Evolutionary conservation across 2,329 filamentous ascomycete genomes (phyloP).

Genomic region (Escovopsis sp.): DNA sequence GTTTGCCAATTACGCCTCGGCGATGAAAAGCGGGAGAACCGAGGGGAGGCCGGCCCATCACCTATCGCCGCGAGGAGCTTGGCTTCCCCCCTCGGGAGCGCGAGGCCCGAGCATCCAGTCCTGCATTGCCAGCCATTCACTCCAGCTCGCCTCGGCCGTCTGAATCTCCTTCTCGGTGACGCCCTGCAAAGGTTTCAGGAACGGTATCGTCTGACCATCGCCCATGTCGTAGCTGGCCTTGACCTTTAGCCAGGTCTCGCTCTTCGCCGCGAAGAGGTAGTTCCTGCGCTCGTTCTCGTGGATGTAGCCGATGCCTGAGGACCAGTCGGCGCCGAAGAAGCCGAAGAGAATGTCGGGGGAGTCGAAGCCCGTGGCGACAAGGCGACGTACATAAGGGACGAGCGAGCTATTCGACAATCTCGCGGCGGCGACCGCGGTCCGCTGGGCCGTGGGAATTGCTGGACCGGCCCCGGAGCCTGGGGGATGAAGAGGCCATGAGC

Average conservation of each 20-base stretch:
- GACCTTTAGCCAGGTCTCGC: conserved; percentile 74
- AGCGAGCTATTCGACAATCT: conserved; percentile 27
- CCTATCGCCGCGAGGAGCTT: conserved; percentile 17
- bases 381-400: conserved; percentile 75
- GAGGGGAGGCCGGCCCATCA: too few species aligned
- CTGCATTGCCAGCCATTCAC: conserved; percentile 90
- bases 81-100: conserved; percentile 32
- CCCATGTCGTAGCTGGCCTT: conserved; percentile 85
- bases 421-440: conserved; percentile 4
- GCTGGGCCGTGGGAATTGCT: too few species aligned
- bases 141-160: conserved; percentile 73
- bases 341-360: conserved; percentile 74
- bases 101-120: conserved; percentile 95
- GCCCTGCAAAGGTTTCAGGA: conserved; percentile 66
- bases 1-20: background rate
- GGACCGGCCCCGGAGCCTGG: background rate
- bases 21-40: too few species aligned
- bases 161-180: conserved; percentile 68
- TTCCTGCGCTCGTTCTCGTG: conserved; percentile 86
- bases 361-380: conserved; percentile 87
- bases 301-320: conserved; percentile 59
- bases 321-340: conserved; percentile 94
- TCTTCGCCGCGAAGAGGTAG: conserved; percentile 90
- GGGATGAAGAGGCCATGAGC: conserved; percentile 14
- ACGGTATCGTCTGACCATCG: conserved; percentile 71